Evolutionary conservation across 352 stramenopile genomes (phyloP).

Genomic region (Pythium plurisporium): DNA sequence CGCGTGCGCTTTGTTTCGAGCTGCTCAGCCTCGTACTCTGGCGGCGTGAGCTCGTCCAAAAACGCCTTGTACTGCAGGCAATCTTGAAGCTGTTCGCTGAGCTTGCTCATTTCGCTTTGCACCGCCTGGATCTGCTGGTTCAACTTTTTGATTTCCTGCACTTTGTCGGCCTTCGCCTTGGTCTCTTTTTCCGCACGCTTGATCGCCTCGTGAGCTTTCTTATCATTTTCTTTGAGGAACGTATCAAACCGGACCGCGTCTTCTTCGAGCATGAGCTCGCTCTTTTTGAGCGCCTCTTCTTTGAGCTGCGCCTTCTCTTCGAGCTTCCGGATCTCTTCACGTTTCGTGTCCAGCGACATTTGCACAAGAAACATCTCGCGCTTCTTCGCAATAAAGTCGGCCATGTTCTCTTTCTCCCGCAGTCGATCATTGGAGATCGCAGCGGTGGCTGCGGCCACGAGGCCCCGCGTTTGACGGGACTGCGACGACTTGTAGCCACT

Average conservation of each 20-base stretch:
- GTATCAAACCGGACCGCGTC: slow-evolving; percentile 95
- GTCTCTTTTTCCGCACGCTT: slow-evolving; percentile 93
- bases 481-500: slow-evolving; percentile 57
- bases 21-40: slow-evolving; percentile 85
- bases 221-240: slow-evolving; percentile 97
- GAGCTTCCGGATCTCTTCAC: slow-evolving; percentile 95
- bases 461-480: slow-evolving; percentile 66
- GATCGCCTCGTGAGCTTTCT: slow-evolving; percentile 95
- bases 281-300: slow-evolving; percentile 93
- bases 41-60: slow-evolving; percentile 87
- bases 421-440: slow-evolving; percentile 83
- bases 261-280: slow-evolving; percentile 94
- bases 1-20: slow-evolving; percentile 61
- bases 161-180: slow-evolving; percentile 92
- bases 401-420: slow-evolving; percentile 94
- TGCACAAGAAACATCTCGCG: slow-evolving; percentile 96
- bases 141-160: slow-evolving; percentile 94
- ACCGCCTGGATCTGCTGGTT: slow-evolving; percentile 95
- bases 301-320: slow-evolving; percentile 95
- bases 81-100: slow-evolving; percentile 92
- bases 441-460: slow-evolving; percentile 73
- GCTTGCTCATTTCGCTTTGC: slow-evolving; percentile 92
- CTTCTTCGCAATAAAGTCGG: slow-evolving; percentile 96
- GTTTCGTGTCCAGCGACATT: slow-evolving; percentile 95
- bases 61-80: slow-evolving; percentile 93